Evolutionary conservation across 306 rosid species (phyloP), one percentile per base, ranked within the genome.

Genomic region (Malus sieversii): DNA sequence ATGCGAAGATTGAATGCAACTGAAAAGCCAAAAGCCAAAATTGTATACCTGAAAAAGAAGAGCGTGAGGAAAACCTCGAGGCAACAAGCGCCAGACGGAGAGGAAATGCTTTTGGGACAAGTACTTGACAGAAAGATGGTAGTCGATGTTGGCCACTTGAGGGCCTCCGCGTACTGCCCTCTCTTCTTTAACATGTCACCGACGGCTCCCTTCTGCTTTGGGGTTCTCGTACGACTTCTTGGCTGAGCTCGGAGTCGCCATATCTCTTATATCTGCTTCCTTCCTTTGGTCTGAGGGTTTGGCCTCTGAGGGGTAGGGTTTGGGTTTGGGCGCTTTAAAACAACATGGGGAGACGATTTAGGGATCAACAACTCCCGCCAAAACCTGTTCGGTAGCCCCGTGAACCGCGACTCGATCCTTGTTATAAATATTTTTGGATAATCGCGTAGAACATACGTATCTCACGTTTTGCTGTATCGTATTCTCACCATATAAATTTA

Each of bases 141-240:
- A 90, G 74, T 92, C 98, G 59, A 87, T 77, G 13, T 85, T 45
- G 92, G 84, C 98, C 98, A 95, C 18, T 83, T 83, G 23, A 95
- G 97, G 10, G 98, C 95, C 58, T 84, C 74, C 2, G 84, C 82
- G 80, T 92, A 95, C 69, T 92, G 93, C 53, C 97, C 97, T 80
- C 86, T 82, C 75, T 87, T 86, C 87, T 90, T 92, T 23, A 84
- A 74, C 13, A 86, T 83, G 72, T 95, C 80, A 7, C 95, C 92
- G 75, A 72, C 81, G 93, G 84, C 87, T 92, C 7, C 93, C 96
- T 70, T 77, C 88, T 16, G 32, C 82, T 77, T 80, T 89, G 10
- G 98, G 93, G 79, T 64, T 83, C 70, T 69, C 77, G 84, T 86
- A 95, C 10, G 95, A 81, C 29, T 70, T 55, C 82, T 86, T 90